phyloP scores from a whole-genome alignment of 345 rosid genomes.

The Hirschfeldia incana region DNA sequence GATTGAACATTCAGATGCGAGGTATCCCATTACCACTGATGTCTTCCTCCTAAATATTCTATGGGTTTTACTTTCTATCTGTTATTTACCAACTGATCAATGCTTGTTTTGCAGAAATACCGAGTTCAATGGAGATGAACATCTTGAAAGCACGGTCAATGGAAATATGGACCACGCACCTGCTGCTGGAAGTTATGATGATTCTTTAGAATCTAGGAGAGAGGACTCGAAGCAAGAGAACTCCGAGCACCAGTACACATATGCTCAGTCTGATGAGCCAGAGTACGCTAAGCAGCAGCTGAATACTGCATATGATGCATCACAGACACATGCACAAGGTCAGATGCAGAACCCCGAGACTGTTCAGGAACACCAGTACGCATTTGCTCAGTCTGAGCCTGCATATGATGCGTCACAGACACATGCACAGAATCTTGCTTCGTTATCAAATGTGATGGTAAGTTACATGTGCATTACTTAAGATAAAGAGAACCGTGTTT shows the following conservation, averaged over 20 bases:
- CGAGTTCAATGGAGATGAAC: constrained; percentile 75
- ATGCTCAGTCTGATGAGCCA: constrained; percentile 62
- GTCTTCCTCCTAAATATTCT: neutral
- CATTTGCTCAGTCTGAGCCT: constrained; percentile 64
- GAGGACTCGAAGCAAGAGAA: constrained; percentile 38
- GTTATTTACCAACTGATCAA: neutral
- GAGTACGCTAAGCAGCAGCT: constrained; percentile 62
- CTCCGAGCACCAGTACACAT: constrained; percentile 71
- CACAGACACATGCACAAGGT: constrained; percentile 69
- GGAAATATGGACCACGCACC: constrained; percentile 55
- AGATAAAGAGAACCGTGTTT: neutral
- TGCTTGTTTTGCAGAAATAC: constrained; percentile 55
- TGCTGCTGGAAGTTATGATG: constrained; percentile 57
- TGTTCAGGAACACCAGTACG: constrained; percentile 64
- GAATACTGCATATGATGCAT: constrained; percentile 54
- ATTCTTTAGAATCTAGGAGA: constrained; percentile 53
- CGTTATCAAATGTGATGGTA: constrained; percentile 83
- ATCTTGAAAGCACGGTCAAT: constrained; percentile 56
- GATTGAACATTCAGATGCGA: constrained; percentile 57
- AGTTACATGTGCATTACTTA: constrained; percentile 10
- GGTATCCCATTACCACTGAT: constrained; percentile 44
- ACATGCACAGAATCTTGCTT: constrained; percentile 68
- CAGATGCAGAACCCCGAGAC: constrained; percentile 47
- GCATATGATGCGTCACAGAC: constrained; percentile 58
- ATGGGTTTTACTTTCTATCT: neutral